Evolutionary conservation across 2,329 filamentous ascomycete species (phyloP).

Genomic region (Zasmidium citrigriseum): DNA sequence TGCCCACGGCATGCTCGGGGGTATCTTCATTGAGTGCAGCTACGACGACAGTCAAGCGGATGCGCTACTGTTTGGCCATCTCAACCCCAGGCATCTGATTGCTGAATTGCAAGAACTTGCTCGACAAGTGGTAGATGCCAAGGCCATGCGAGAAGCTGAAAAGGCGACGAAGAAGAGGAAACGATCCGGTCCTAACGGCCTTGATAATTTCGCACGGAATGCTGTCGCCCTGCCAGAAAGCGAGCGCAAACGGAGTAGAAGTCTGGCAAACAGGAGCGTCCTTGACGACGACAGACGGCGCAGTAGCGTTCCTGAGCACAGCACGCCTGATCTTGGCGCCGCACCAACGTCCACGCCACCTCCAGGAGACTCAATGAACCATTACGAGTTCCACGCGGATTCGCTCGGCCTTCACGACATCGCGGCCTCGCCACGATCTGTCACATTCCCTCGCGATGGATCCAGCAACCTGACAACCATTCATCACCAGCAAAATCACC

Average conservation of each 20-base stretch:
- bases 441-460: slow-evolving; percentile 9
- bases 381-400: slow-evolving; percentile 17
- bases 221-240: slow-evolving; percentile 17
- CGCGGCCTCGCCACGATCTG: slow-evolving; percentile 23
- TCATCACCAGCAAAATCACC: neutral
- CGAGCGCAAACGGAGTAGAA: slow-evolving; percentile 37
- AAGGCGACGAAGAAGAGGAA: slow-evolving; percentile 64
- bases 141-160: slow-evolving; percentile 33
- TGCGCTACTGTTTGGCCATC: slow-evolving; percentile 80
- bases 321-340: neutral
- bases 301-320: slow-evolving; percentile 19
- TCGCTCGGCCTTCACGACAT: neutral
- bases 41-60: slow-evolving; percentile 81
- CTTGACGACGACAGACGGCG: slow-evolving; percentile 19
- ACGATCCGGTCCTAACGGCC: slow-evolving; percentile 49
- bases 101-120: slow-evolving; percentile 76
- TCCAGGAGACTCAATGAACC: slow-evolving; percentile 14
- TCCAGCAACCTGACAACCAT: slow-evolving; percentile 3
- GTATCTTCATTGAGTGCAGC: slow-evolving; percentile 94
- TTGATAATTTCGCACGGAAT: slow-evolving; percentile 26
- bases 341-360: slow-evolving; percentile 13
- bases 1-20: slow-evolving; percentile 67
- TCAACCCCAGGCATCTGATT: slow-evolving; percentile 80
- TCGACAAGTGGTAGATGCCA: slow-evolving; percentile 63
- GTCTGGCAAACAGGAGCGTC: slow-evolving; percentile 24